A percentile compares a stretch with the other conserved stretches of the same genome.
These are phyloP conservation scores for Talaromyces verruculosus DNA, from an alignment of 2,329 filamentous ascomycete genomes.

Conservation along the genomic window DNA sequence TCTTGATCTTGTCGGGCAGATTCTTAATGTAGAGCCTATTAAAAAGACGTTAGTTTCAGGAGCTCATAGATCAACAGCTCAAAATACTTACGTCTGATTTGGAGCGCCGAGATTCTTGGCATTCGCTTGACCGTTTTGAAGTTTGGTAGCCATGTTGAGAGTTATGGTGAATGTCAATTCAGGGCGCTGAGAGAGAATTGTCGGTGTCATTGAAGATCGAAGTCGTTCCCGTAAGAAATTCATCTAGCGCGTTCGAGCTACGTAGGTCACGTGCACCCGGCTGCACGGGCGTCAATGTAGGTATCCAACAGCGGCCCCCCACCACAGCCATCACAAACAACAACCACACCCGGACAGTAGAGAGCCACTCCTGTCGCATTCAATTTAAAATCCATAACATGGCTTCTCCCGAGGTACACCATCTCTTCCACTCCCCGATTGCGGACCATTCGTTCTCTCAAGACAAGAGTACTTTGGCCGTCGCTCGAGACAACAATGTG, in stretches of 20 bases:
- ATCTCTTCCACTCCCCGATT: constrained; percentile 94
- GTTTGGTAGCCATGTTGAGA: constrained; percentile 40
- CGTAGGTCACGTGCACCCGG: constrained; percentile 4
- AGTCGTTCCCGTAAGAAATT: constrained; percentile 3
- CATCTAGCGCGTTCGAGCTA: constrained; percentile 12
- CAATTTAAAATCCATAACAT: constrained; percentile 53
- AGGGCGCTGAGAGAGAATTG: not conserved
- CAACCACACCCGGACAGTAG: constrained; percentile 70
- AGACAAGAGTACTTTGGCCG: constrained; percentile 82
- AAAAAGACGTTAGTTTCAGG: constrained; percentile 5
- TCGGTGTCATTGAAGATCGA: not conserved
- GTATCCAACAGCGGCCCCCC: constrained; percentile 7
- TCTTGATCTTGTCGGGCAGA: constrained; percentile 85
- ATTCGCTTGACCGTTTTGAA: constrained; percentile 40
- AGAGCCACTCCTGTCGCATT: constrained; percentile 88
- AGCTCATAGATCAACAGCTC: not conserved
- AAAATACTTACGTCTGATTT: constrained; percentile 68
- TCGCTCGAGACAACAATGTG: constrained; percentile 84
- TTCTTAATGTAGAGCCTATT: constrained; percentile 83
- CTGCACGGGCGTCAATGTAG: not conserved
- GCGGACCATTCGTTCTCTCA: constrained; percentile 97
- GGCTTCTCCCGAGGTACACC: constrained; percentile 86
- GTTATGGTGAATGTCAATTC: not conserved
- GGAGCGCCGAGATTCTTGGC: constrained; percentile 57
- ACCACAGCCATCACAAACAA: constrained; percentile 17